These are phyloP conservation scores for Suillus ampliporus DNA, from an alignment of 768 basidiomycete genomes.

Conservation along the genomic window DNA sequence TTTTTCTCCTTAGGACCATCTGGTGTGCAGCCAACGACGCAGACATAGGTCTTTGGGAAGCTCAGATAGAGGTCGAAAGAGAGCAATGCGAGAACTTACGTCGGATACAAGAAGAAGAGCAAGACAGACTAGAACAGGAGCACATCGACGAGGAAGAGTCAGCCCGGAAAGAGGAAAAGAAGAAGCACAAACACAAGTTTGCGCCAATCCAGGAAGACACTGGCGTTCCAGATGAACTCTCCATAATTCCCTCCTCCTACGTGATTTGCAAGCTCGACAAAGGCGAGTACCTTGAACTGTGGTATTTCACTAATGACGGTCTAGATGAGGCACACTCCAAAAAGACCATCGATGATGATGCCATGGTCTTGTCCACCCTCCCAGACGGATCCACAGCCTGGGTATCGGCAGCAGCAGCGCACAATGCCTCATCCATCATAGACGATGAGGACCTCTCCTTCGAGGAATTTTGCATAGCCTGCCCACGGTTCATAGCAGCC, in stretches of 20 bases:
- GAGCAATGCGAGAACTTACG: no score
- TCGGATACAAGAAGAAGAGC: no score
- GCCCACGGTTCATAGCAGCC: neutral
- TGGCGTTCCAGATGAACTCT: neutral
- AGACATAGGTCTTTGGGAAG: no score
- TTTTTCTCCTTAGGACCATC: no score
- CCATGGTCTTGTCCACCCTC: neutral
- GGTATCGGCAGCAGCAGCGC: neutral
- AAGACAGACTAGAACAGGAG: no score
- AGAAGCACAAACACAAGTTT: conserved; percentile 9
- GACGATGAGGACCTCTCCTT: neutral
- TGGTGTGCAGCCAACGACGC: no score
- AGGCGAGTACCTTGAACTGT: neutral
- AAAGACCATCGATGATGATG: neutral
- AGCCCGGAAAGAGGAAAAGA: neutral
- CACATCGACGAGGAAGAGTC: neutral
- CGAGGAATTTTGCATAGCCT: neutral
- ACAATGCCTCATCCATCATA: neutral
- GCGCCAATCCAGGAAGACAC: neutral
- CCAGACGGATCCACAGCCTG: neutral
- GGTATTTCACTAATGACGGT: conserved; percentile 4
- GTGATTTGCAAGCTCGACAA: neutral
- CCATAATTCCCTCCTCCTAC: neutral
- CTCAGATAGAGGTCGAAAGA: no score
- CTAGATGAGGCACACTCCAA: neutral